phyloP scores from a whole-genome alignment of 2,329 filamentous ascomycete species.

The Fusarium chuoi region DNA sequence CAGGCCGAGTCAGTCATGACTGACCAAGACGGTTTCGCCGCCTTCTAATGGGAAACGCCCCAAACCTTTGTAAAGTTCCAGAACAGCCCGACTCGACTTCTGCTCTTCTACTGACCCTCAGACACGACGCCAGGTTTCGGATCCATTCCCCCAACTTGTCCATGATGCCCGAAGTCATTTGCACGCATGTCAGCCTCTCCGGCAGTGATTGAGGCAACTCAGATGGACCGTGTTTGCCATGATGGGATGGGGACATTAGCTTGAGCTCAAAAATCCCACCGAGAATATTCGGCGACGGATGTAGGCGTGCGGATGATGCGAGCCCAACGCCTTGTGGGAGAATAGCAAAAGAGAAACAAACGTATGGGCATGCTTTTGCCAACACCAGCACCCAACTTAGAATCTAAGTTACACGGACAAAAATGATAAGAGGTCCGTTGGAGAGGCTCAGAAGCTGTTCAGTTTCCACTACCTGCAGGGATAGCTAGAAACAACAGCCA shows the following conservation, averaged over 20 bases:
- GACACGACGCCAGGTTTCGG: conserved; percentile 22
- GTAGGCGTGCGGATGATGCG: background rate
- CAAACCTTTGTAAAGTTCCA: conserved; percentile 29
- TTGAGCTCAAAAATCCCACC: conserved; percentile 10
- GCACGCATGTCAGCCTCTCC: conserved; percentile 3
- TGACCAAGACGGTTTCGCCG: conserved; percentile 33
- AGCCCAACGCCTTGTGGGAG: background rate
- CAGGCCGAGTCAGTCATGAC: conserved; percentile 25
- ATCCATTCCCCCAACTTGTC: conserved; percentile 15
- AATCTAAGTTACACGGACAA: background rate
- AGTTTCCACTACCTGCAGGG: conserved; percentile 26
- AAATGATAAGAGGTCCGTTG: background rate
- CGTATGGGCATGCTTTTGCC: conserved; percentile 10
- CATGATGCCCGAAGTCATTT: conserved; percentile 20
- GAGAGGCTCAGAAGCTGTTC: conserved; percentile 11
- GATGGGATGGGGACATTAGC: background rate
- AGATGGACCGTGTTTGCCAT: conserved; percentile 20
- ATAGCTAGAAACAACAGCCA: conserved; percentile 27
- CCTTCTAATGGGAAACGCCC: conserved; percentile 17
- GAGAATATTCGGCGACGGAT: conserved; percentile 34
- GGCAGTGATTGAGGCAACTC: conserved; percentile 11
- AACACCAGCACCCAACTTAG: background rate
- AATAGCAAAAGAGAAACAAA: background rate
- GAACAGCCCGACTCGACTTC: conserved; percentile 29
- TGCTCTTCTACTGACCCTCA: conserved; percentile 6